phyloP scores from a whole-genome alignment of 2,329 filamentous ascomycete genomes.

The Myriosclerotinia duriaeana region DNA sequence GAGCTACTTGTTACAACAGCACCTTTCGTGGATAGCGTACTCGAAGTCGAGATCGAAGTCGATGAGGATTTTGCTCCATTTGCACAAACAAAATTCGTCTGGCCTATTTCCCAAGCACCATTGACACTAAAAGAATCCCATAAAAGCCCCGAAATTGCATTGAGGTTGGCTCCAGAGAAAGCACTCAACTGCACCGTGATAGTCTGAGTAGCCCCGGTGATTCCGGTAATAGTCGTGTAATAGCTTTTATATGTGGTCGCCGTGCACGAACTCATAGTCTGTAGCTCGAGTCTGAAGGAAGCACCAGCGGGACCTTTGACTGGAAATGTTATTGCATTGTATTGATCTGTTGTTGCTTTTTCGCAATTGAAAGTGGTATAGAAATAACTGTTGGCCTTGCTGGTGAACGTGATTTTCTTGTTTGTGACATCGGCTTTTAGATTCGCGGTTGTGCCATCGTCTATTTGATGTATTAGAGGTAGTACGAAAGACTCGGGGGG shows the following conservation, averaged over 20 bases:
- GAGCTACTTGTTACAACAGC: conserved; percentile 6
- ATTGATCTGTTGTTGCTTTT: conserved; percentile 47
- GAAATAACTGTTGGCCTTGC: conserved; percentile 51
- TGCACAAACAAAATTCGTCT: conserved; percentile 49
- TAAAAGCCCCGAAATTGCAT: conserved; percentile 49
- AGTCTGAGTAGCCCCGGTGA: conserved; percentile 52
- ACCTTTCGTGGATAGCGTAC: conserved; percentile 12
- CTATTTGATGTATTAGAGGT: conserved; percentile 38
- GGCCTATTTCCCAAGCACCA: conserved; percentile 50
- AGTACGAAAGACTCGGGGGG: background rate
- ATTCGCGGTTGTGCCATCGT: conserved; percentile 51
- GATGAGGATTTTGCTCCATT: conserved; percentile 22
- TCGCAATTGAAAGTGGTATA: conserved; percentile 54
- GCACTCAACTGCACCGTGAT: conserved; percentile 51
- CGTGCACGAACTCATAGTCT: conserved; percentile 49
- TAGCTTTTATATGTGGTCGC: conserved; percentile 46
- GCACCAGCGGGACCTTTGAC: conserved; percentile 48
- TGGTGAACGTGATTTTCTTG: conserved; percentile 52
- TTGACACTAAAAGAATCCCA: conserved; percentile 44
- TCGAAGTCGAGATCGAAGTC: conserved; percentile 11
- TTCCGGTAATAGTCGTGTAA: conserved; percentile 46
- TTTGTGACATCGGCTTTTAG: conserved; percentile 43
- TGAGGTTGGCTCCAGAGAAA: conserved; percentile 51
- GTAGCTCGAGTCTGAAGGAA: conserved; percentile 48
- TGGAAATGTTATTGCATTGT: conserved; percentile 50